Percentiles rank a stretch among this genome's conserved stretches.
These are phyloP conservation scores for Toxoplasma gondii DNA, from an alignment of 169 alveolate genomes.

Conservation along the genomic window DNA sequence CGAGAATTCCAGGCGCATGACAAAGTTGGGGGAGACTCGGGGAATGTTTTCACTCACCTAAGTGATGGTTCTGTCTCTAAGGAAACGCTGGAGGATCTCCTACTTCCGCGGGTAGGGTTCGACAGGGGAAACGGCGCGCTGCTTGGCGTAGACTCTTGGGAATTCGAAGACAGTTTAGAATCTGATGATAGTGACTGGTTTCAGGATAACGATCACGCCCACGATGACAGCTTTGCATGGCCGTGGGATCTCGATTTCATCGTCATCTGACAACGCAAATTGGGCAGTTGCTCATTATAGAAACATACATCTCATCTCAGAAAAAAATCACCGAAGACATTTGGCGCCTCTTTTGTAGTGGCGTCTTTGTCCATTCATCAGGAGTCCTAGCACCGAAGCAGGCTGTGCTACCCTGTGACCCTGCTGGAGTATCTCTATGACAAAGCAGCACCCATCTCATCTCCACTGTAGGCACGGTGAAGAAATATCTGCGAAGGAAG, in stretches of 20 bases:
- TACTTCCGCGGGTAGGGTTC: background rate
- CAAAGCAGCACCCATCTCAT: too few species aligned
- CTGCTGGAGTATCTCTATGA: too few species aligned
- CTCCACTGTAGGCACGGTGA: too few species aligned
- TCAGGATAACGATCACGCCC: background rate
- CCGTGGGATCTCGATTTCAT: slow-evolving; percentile 17
- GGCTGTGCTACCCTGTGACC: too few species aligned
- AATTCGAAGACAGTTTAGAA: background rate
- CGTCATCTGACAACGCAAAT: background rate
- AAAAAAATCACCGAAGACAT: too few species aligned
- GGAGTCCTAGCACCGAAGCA: too few species aligned
- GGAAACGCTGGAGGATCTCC: background rate
- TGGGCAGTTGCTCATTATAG: background rate
- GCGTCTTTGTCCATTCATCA: too few species aligned
- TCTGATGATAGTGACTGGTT: background rate
- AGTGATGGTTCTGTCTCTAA: background rate
- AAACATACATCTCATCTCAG: too few species aligned
- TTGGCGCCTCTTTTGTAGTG: too few species aligned
- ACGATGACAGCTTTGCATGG: background rate
- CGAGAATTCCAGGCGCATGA: background rate
- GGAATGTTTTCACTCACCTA: background rate
- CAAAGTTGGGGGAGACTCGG: background rate
- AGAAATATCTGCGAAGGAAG: too few species aligned
- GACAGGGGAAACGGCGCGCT: background rate
- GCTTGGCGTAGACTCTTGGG: background rate